Percentiles rank a stretch among this genome's conserved stretches.
Conservation (phyloP, 2,329 filamentous ascomycete species). For the Fusarium sambucinum region DNA sequence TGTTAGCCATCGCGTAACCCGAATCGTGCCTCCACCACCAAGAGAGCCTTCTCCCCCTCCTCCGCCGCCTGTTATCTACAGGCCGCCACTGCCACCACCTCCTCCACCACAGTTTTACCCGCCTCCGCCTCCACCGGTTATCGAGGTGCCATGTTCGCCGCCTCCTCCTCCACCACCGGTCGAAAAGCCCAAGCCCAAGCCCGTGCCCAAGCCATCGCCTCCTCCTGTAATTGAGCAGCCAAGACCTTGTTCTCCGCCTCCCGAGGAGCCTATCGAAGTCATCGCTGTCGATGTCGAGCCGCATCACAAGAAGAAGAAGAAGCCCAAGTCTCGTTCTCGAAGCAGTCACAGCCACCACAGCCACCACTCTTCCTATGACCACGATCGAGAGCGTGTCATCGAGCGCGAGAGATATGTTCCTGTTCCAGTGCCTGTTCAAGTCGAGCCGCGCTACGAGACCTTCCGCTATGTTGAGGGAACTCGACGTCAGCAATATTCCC, state of each 20-base stretch:
- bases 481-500: constrained; percentile 50
- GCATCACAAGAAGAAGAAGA: constrained; percentile 45
- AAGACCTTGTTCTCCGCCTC: constrained; percentile 44
- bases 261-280: constrained; percentile 54
- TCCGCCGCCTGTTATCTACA: constrained; percentile 39
- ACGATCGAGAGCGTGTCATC: constrained; percentile 63
- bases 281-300: constrained; percentile 56
- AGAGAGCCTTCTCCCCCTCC: constrained; percentile 48
- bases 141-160: constrained; percentile 34
- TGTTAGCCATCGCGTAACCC: constrained; percentile 54
- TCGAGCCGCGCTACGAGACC: constrained; percentile 59
- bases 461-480: constrained; percentile 67
- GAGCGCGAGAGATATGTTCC: constrained; percentile 65
- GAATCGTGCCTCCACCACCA: constrained; percentile 51
- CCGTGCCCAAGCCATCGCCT: constrained; percentile 16
- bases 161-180: constrained; percentile 34
- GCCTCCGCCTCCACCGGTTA: constrained; percentile 35
- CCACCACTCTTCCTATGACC: constrained; percentile 43
- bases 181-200: constrained; percentile 32
- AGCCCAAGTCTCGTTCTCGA: constrained; percentile 49
- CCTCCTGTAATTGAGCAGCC: constrained; percentile 41
- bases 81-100: constrained; percentile 44
- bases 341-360: constrained; percentile 50
- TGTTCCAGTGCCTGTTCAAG: constrained; percentile 57
- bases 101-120: constrained; percentile 23